Conservation (phyloP, 352 stramenopile species). For the Phytophthora fragariaefolia region DNA sequence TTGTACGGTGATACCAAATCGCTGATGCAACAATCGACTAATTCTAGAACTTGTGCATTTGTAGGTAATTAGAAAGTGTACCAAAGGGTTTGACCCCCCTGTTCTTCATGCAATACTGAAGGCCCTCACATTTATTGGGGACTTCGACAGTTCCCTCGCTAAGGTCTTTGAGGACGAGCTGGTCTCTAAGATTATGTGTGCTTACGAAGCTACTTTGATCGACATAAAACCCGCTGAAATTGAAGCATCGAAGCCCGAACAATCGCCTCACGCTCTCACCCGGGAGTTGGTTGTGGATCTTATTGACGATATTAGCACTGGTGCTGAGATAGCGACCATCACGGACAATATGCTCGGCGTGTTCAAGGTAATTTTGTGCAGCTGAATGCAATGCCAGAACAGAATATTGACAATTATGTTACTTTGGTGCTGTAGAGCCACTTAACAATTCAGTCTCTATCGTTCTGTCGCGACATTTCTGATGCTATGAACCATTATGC, state of each 20-base stretch:
- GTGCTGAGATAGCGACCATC: constrained; percentile 69
- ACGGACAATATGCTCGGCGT: constrained; percentile 72
- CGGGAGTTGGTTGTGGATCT: constrained; percentile 55
- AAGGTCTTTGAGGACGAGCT: constrained; percentile 78
- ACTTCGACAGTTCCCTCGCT: constrained; percentile 69
- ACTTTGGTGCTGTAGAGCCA: constrained; percentile 52
- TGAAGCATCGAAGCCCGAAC: background rate
- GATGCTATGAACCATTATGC: constrained; percentile 45
- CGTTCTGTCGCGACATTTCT: constrained; percentile 66
- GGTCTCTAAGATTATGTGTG: constrained; percentile 74
- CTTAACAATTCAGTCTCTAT: constrained; percentile 69
- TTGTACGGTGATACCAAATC: too few species aligned
- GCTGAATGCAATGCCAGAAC: background rate
- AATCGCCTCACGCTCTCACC: constrained; percentile 42
- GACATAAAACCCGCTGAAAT: constrained; percentile 18
- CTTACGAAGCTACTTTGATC: constrained; percentile 58
- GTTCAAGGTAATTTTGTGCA: constrained; percentile 66
- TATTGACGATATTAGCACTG: constrained; percentile 65
- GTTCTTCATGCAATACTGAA: constrained; percentile 78
- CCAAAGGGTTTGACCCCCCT: constrained; percentile 40
- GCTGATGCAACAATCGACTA: background rate
- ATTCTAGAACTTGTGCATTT: background rate
- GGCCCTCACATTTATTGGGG: constrained; percentile 77
- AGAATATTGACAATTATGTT: background rate
- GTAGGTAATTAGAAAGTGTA: constrained; percentile 57